Evolutionary conservation across 2,329 filamentous ascomycete species (phyloP).

Genomic region (Xylariaceae sp.): DNA sequence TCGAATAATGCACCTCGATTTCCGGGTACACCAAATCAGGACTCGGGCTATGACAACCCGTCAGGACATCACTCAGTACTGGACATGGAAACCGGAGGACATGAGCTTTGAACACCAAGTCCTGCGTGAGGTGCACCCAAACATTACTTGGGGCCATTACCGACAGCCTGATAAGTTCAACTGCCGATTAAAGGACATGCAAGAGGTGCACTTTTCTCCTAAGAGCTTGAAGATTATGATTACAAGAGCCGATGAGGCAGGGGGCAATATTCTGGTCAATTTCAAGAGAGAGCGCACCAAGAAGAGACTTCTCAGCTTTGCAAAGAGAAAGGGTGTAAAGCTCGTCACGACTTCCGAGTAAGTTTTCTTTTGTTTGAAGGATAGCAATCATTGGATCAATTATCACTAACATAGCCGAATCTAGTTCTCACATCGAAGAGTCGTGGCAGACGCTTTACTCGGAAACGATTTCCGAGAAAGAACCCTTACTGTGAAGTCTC

Average conservation of each 20-base stretch:
- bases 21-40: constrained; percentile 49
- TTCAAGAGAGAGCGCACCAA: constrained; percentile 52
- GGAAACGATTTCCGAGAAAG: constrained; percentile 25
- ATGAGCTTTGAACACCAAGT: constrained; percentile 50
- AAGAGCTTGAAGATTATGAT: constrained; percentile 41
- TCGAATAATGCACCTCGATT: constrained; percentile 43
- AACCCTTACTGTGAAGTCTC: constrained; percentile 13
- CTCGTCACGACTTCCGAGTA: constrained; percentile 39
- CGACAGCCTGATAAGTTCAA: constrained; percentile 48
- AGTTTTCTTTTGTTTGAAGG: constrained; percentile 24
- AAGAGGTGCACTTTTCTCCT: constrained; percentile 41
- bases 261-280: constrained; percentile 45
- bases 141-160: constrained; percentile 45
- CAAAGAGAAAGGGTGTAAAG: constrained; percentile 39
- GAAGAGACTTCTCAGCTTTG: constrained; percentile 46
- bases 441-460: constrained; percentile 29
- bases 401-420: neutral
- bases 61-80: constrained; percentile 48
- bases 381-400: neutral
- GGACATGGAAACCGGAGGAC: constrained; percentile 44
- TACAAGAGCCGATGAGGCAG: constrained; percentile 34
- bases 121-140: constrained; percentile 40
- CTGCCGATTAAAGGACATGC: constrained; percentile 42
- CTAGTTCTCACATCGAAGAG: constrained; percentile 26
- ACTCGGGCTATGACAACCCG: constrained; percentile 43